phyloP scores from a whole-genome alignment of 768 basidiomycete species.

The Auriscalpium microsporum region DNA sequence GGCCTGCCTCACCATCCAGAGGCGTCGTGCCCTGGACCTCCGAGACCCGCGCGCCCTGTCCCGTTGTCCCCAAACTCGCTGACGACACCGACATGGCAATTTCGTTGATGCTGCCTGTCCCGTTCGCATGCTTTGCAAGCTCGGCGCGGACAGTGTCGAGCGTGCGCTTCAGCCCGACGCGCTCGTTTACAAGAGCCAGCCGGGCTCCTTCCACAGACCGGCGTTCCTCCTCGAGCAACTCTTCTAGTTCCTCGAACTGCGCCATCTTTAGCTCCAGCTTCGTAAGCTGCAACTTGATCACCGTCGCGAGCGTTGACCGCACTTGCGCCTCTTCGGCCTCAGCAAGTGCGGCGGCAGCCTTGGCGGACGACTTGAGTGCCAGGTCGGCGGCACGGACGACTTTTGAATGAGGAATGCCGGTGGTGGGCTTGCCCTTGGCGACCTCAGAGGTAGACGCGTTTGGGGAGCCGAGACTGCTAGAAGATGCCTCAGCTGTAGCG shows the following conservation, averaged over 20 bases:
- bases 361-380: constrained; percentile 84
- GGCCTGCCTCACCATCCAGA: constrained; percentile 46
- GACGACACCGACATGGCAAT: constrained; percentile 27
- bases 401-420: constrained; percentile 58
- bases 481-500: constrained; percentile 5
- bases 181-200: constrained; percentile 72
- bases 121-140: constrained; percentile 43
- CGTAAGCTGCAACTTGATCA: constrained; percentile 76
- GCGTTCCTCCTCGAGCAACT: constrained; percentile 85
- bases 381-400: constrained; percentile 76
- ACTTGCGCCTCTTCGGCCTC: constrained; percentile 78
- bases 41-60: constrained; percentile 49
- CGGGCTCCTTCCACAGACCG: constrained; percentile 76
- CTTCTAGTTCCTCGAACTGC: constrained; percentile 92
- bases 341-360: constrained; percentile 74
- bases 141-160: constrained; percentile 61
- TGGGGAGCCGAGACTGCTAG: constrained; percentile 13
- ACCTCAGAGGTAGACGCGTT: constrained; percentile 26
- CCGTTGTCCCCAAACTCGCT: constrained; percentile 42
- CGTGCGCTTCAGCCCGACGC: constrained; percentile 61
- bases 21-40: constrained; percentile 40
- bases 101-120: constrained; percentile 18
- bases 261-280: constrained; percentile 94
- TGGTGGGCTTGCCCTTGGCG: constrained; percentile 26
- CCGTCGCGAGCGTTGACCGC: constrained; percentile 62